Evolutionary conservation across 257 asterid species (phyloP), one percentile per base, ranked within the genome.

Genomic region (Henckelia pumila): DNA sequence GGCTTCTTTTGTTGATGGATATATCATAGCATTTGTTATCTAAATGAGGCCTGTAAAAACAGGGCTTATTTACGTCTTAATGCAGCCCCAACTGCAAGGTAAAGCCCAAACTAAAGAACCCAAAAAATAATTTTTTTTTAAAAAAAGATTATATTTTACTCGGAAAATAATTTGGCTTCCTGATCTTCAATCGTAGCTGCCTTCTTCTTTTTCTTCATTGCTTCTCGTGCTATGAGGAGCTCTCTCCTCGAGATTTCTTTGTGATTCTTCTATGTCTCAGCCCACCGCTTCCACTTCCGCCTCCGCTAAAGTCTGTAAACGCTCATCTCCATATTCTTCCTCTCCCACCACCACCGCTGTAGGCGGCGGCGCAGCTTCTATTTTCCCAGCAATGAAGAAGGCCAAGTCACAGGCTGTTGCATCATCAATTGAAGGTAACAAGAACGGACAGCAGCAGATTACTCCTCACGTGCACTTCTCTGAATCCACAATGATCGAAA

Each of bases 381-480:
- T 63, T 67, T 24, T 22, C 9, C 76, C 80, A 56, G 53, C 75
- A 3, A 81, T 81, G 85, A 81, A 77, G 55, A 81, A 77, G 73
- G 85, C 83, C 69, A 81, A 75, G 73, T 66, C 77, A 30, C 81
- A 71, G 57, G 77, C 83, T 53, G 67, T 70, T n/a, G 71, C 80
- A 32, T 76, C 37, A 76, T 76, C 81, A 14, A 29, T 69, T 55
- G 83, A 77, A 1, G 8, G 55, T 56, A 60, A 66, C 67, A 76
- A 75, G 74, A 78, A 70, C 57, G 79, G 74, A 32, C 83, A 79
- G 50, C 75, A 63, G 47, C 56, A 67, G 26, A 17, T 26, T 47
- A 23, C 69, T 6, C 79, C 59, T n/a, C 69, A 57, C 8, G 62
- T 66, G 19, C 74, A 76, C 61, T 73, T 80, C 35, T 16, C 55